Evolutionary conservation across 192 early-diverging fungal species (phyloP).

Genomic region (Dissophora globulifera): DNA sequence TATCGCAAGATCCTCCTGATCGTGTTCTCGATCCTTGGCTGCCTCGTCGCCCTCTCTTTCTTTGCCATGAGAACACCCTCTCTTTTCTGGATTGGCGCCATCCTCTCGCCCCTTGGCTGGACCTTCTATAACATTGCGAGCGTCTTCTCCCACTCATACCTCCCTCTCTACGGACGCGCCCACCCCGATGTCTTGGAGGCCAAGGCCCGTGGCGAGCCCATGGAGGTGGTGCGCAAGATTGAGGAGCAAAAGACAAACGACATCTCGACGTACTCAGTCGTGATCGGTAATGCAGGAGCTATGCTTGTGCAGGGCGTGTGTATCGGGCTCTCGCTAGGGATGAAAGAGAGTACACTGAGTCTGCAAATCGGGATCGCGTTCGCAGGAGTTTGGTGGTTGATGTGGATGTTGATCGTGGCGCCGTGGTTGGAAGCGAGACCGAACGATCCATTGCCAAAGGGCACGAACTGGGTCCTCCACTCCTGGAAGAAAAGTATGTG

Average conservation of each 20-base stretch:
- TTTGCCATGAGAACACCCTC: constrained; percentile 26
- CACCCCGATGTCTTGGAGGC: constrained; percentile 47
- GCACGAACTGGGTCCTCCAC: constrained; percentile 51
- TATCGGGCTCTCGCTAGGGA: constrained; percentile 30
- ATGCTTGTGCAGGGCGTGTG: constrained; percentile 23
- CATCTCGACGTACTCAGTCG: constrained; percentile 35
- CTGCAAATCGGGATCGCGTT: constrained; percentile 50
- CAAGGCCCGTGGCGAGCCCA: constrained; percentile 3
- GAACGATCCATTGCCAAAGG: constrained; percentile 55
- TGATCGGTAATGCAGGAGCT: constrained; percentile 5
- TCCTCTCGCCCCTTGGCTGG: constrained; percentile 39
- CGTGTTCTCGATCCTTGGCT: constrained; percentile 34
- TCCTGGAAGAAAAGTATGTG: constrained; percentile 56
- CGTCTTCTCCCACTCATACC: constrained; percentile 58
- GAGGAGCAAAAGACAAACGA: constrained; percentile 40
- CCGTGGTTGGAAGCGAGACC: constrained; percentile 50
- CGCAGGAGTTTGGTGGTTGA: constrained; percentile 60
- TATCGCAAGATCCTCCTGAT: constrained; percentile 48
- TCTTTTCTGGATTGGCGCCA: constrained; percentile 33
- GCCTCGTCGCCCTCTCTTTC: constrained; percentile 20
- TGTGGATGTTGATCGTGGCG: constrained; percentile 45
- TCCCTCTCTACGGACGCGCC: constrained; percentile 51
- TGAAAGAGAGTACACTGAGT: constrained; percentile 17
- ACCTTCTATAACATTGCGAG: constrained; percentile 39
- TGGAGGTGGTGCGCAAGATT: constrained; percentile 3